Base-by-base conservation (phyloP, 108 stramenopile genomes). In the Skeletonema menzelii region DNA sequence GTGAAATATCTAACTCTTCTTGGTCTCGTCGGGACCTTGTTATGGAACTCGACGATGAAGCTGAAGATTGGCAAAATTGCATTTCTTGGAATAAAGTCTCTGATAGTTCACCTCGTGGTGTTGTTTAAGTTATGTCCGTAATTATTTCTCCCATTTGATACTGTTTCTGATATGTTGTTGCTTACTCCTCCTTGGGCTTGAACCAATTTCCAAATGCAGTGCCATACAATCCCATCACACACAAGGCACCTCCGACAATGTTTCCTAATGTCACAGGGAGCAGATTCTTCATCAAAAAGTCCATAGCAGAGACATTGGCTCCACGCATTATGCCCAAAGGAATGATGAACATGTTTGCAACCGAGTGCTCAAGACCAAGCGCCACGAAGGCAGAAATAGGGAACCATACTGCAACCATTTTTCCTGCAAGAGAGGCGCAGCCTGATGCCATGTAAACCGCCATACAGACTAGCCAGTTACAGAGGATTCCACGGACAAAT, bases 281-380 rank as follows among this genome's bases (percentile, higher is more conserved):
- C 14, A 97, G 85, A 75, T 97, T 97, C 68, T 91, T 90, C 38
- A 84, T 17, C 53, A 97, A 68, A 53, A 96, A 79, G 73, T 95
- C 86, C 30, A 55, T 49, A 69, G 88, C 47, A 3, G 96, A 85
- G 44, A 98, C 85, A 26, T 95, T 85, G 3, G 96, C 97, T 37
- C 98, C 98, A 49, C 88, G 87, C 70, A 96, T 71, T 69, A 97
- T 96, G 14, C 98, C 98, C 53, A 97, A 84, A 22, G 98, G 98
- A 77, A 97, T 92, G 27, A 98, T 83, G 85, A 96, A 97, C 98
- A 99, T 99, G 71, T 98, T 98, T 32, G 98, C 98, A 42, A 99
- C 91, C 27, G 87, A 88, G 80, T 99, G 98, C 49, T 97, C 97
- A 8, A 96, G 73, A 8, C 95, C 97, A 68, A 95, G 86, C 8